Base-by-base conservation (phyloP, 345 rosid genomes). In the Diplotaxis tenuifolia region DNA sequence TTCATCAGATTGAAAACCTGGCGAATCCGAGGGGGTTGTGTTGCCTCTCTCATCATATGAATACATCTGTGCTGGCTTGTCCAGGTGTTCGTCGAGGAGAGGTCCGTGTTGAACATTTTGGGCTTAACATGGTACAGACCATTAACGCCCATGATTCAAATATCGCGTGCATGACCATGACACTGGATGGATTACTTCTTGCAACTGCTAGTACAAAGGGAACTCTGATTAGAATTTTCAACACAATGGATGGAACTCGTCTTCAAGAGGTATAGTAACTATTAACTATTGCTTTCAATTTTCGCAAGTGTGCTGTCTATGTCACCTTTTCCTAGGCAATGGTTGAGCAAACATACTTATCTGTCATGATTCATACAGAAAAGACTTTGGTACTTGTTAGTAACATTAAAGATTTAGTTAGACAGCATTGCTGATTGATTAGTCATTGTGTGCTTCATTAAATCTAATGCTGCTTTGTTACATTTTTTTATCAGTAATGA, bases 141-240 rank as follows among this genome's bases (percentile, higher is more conserved):
- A 83, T 94, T 29, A 85, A 74, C 69, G 97, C 94, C 67, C 98
- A 94, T 64, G 96, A 88, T 73, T 83, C 96, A 61, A 84, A 85
- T 49, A 81, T 89, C 15, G 91, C 97, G 9, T 89, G 95, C 80
- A 66, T 94, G 68, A 88, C 93, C 75, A 69, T 94, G 84, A 89
- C 98, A 12, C 60, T 83, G 85, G 98, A 94, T 79, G 98, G 97
- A 74, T 75, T 89, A 52, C 89, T 94, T 65, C 96, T 94, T 28
- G 97, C 97, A 12, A 94, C 96, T 73, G 96, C 97, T 21, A 94
- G 97, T 81, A 82, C 87, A 36, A 91, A 79, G 80, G 98, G 97
- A 60, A 94, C 97, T 29, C 82, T 94, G 82, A 84, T 88, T 50
- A 85, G 98, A 84, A 91, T 94, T 71, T 94, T 88, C 82, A 94